Base-by-base conservation (phyloP, 164 flowering plant genomes). In the Piper longum region DNA sequence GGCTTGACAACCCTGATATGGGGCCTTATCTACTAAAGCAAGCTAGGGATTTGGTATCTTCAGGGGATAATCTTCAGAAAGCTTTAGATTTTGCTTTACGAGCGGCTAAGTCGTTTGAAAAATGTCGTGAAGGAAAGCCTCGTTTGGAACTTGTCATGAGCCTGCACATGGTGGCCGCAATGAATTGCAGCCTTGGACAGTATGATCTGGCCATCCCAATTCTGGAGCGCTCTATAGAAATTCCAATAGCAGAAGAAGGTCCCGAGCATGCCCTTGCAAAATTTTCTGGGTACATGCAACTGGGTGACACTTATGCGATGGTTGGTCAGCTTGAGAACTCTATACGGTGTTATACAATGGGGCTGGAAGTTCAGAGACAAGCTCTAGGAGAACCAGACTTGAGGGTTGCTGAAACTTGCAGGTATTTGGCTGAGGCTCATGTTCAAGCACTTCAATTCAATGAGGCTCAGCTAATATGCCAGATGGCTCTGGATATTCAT, bases 251-350 rank as follows among this genome's bases (percentile, higher is more conserved):
- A 56, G 91, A 83, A 62, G 84, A 86, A 73, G 87, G 88, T 64
- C 85, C 84, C 65, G 88, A 88, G 60, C 91, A 93, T 57, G 95
- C 96, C 42, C 95, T 90, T 61, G 97, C 95, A 52, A 90, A 83
- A 72, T 93, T 93, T 71, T 85, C 97, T 3, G 97, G 99, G 43
- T 77, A 83, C 64, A 90, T 90, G 99, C 99, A 93, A 71, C 67
- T 93, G 73, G 99, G 99, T 59, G 99, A 93, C 67, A 88, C 96
- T 36, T 87, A 77, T 68, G 89, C 97, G 0, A 88, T 90, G 86
- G 57, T 87, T 64, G 99, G 99, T 43, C 91, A 82, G 68, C 88
- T 93, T 45, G 95, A 87, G 73, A 84, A 85, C 59, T 85, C 99
- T 42, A 74, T 86, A 62, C 18, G 60, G 17, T 82, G 84, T 66